Conservation (phyloP, 306 rosid species). For the Prunus campanulata region DNA sequence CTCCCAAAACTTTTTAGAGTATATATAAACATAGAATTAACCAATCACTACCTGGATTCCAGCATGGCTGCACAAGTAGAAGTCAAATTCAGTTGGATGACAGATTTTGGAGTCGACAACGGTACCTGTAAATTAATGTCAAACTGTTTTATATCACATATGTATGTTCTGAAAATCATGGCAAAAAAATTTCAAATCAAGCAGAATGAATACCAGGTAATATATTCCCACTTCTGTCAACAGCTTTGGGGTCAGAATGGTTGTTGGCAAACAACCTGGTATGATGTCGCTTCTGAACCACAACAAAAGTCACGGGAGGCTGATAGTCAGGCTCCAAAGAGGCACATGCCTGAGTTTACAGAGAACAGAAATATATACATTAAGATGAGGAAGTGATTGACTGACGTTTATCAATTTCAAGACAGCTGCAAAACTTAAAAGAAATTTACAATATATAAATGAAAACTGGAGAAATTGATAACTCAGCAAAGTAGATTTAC, state of each 20-base stretch:
- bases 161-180: not conserved
- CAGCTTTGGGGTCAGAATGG: slow-evolving; percentile 52
- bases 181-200: not conserved
- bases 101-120: slow-evolving; percentile 86
- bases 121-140: slow-evolving; percentile 44
- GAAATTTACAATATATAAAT: not conserved
- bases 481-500: slow-evolving; percentile 22
- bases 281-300: slow-evolving; percentile 81
- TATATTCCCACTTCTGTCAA: slow-evolving; percentile 70
- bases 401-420: not conserved
- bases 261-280: slow-evolving; percentile 63
- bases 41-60: slow-evolving; percentile 63
- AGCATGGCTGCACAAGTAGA: slow-evolving; percentile 82
- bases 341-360: slow-evolving; percentile 58
- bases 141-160: not conserved
- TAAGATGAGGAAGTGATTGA: slow-evolving; percentile 8
- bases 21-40: not conserved
- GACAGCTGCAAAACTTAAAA: not conserved
- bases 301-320: slow-evolving; percentile 80
- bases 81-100: slow-evolving; percentile 82
- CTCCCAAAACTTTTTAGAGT: not conserved
- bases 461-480: not conserved
- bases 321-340: slow-evolving; percentile 75
- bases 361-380: not conserved
- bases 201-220: slow-evolving; percentile 49